phyloP scores from a whole-genome alignment of 352 stramenopile species.

The Phytophthora meadii region DNA sequence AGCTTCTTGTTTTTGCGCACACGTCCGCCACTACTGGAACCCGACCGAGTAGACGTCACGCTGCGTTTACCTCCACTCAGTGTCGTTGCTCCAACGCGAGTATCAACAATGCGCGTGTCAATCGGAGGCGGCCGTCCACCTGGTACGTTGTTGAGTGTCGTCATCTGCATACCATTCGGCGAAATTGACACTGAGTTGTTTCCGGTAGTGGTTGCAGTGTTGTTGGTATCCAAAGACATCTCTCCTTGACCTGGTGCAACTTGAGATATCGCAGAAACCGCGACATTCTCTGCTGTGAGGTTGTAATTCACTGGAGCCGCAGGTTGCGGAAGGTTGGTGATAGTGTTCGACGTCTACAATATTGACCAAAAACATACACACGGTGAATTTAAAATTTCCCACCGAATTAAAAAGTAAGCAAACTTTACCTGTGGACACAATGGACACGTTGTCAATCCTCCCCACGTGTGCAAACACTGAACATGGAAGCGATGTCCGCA shows the following conservation, averaged over 20 bases:
- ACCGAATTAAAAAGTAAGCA: conserved; percentile 1
- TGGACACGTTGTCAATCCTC: conserved; percentile 57
- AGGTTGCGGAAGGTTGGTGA: conserved; percentile 29
- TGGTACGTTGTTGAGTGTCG: conserved; percentile 27
- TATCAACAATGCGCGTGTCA: conserved; percentile 47
- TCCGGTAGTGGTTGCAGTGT: conserved; percentile 15
- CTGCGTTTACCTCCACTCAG: conserved; percentile 45
- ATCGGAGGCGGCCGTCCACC: conserved; percentile 54
- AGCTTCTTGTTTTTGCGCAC: conserved; percentile 84
- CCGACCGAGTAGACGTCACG: conserved; percentile 47
- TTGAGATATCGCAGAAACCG: conserved; percentile 32
- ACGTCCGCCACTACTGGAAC: conserved; percentile 45
- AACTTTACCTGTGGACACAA: conserved; percentile 53
- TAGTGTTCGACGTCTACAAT: conserved; percentile 40
- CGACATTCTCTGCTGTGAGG: conserved; percentile 23
- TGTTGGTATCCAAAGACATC: conserved; percentile 35
- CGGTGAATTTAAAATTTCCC: conserved; percentile 8
- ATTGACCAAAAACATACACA: conserved; percentile 9
- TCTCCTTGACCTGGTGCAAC: conserved; percentile 32
- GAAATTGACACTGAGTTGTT: conserved; percentile 39
- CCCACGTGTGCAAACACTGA: conserved; percentile 72
- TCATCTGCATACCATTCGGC: conserved; percentile 28
- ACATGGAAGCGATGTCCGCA: conserved; percentile 81
- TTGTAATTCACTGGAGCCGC: conserved; percentile 27
- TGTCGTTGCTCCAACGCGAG: conserved; percentile 25